A percentile compares a stretch with the other conserved stretches of the same genome.
Evolutionary conservation across 768 basidiomycete species (phyloP).

Genomic region (Leccinum imitatum): DNA sequence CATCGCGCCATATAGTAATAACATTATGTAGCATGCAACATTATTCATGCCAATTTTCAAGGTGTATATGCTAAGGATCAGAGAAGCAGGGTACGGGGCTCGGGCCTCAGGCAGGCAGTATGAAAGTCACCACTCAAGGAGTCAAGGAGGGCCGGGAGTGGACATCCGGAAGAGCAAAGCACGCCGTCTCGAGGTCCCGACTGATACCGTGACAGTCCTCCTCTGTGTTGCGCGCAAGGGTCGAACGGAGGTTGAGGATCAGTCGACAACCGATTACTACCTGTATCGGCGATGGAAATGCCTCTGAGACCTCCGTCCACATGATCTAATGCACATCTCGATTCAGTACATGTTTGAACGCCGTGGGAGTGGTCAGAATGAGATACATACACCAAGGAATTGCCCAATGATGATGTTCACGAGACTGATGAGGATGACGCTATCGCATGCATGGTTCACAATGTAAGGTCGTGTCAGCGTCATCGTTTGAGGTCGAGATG

Average conservation of each 20-base stretch:
- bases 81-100: neutral
- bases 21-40: neutral
- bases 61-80: neutral
- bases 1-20: too few species aligned
- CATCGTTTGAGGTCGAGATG: neutral
- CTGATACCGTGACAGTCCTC: neutral
- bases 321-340: neutral
- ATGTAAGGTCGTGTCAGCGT: neutral
- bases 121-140: neutral
- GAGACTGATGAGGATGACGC: neutral
- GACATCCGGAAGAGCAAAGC: neutral
- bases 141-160: neutral
- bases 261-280: neutral
- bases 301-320: constrained; percentile 11
- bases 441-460: neutral
- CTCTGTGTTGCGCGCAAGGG: neutral
- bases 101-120: neutral
- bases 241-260: neutral
- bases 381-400: constrained; percentile 8
- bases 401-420: neutral
- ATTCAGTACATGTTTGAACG: neutral
- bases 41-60: neutral
- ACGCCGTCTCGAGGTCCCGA: neutral
- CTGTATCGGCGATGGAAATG: neutral
- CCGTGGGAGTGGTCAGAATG: neutral